Conservation (phyloP, 1,284 basidiomycete species). For the Ustilago curta region DNA sequence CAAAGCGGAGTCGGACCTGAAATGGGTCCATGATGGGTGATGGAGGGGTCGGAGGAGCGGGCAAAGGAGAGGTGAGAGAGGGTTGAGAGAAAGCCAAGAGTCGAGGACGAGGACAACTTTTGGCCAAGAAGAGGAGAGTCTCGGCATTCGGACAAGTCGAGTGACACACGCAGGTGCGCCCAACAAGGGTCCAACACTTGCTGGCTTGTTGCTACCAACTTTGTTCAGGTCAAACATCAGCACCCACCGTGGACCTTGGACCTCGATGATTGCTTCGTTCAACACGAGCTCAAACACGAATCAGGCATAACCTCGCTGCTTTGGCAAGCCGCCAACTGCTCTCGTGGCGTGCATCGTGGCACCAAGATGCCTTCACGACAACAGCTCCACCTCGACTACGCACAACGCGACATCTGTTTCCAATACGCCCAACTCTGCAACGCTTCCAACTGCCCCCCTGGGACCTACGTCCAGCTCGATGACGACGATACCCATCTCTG, state of each 20-base stretch:
- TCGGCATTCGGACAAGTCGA: slow-evolving; percentile 40
- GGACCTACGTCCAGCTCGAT: slow-evolving; percentile 50
- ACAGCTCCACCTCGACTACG: slow-evolving; percentile 42
- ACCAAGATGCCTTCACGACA: slow-evolving; percentile 30
- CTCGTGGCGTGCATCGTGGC: neutral
- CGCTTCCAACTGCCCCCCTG: slow-evolving; percentile 44
- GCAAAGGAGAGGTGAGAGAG: neutral
- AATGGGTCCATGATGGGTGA: slow-evolving; percentile 54
- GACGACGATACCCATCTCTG: slow-evolving; percentile 52
- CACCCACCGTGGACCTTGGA: too few relatives aligned
- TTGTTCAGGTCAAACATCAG: neutral
- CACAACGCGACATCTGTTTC: slow-evolving; percentile 50
- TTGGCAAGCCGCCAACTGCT: neutral
- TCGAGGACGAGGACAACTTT: neutral
- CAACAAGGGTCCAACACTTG: neutral
- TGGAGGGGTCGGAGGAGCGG: too few relatives aligned
- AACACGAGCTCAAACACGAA: neutral
- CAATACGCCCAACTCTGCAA: slow-evolving; percentile 49
- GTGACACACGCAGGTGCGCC: slow-evolving; percentile 8
- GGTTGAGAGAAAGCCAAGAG: neutral
- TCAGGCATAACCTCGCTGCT: neutral
- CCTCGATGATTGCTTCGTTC: neutral
- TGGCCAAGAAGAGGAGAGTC: neutral
- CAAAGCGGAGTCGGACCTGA: slow-evolving; percentile 67
- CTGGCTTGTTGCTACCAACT: neutral